phyloP scores from a whole-genome alignment of 139 green algal genomes.

The Micractinium sp. region DNA sequence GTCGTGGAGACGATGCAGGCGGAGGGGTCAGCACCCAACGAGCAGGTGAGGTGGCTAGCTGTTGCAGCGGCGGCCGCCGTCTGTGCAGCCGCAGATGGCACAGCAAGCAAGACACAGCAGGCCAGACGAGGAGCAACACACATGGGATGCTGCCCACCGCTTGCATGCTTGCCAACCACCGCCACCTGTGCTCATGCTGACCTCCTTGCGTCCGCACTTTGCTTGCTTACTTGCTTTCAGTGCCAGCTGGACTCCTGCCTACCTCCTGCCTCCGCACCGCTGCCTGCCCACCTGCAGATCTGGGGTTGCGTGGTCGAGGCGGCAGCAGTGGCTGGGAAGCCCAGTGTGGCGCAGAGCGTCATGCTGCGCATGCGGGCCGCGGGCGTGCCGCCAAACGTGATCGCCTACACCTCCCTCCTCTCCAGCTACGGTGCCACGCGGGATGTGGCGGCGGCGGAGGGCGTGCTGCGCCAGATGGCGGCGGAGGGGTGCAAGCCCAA shows the following conservation, averaged over 20 bases:
- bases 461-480: conserved; percentile 33
- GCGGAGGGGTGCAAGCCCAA: conserved; percentile 36
- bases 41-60: not conserved
- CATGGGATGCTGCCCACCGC: no score
- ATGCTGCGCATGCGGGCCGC: conserved; percentile 78
- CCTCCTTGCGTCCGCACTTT: not conserved
- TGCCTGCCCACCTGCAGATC: not conserved
- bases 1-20: conserved; percentile 24
- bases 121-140: no score
- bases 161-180: not conserved
- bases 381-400: conserved; percentile 69
- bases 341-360: conserved; percentile 34
- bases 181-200: not conserved
- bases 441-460: conserved; percentile 8
- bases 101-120: not conserved
- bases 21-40: conserved; percentile 17
- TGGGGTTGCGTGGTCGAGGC: conserved; percentile 28
- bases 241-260: no score
- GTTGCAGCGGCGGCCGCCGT: not conserved
- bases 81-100: not conserved
- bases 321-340: conserved; percentile 24
- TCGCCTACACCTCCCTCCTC: conserved; percentile 79
- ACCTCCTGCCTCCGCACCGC: no score
- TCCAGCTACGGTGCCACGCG: conserved; percentile 49
- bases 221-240: no score